These are phyloP conservation scores for Clitopilus hobsonii DNA, from an alignment of 768 basidiomycete genomes.

Conservation along the genomic window DNA sequence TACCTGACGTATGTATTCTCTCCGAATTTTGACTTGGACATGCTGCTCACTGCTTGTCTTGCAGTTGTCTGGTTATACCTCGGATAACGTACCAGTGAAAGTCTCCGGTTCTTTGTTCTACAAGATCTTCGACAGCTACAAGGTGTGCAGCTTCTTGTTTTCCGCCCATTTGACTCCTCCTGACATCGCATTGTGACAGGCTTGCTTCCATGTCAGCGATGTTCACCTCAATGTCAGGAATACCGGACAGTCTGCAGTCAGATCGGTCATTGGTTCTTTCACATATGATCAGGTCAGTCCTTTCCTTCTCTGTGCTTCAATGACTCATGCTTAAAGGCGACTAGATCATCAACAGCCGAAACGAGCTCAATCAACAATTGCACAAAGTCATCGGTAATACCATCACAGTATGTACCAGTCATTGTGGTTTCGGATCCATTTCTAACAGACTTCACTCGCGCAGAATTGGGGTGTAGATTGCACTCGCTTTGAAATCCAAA, in stretches of 20 bases:
- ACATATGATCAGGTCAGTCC: constrained; percentile 36
- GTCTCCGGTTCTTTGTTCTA: constrained; percentile 54
- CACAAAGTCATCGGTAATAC: constrained; percentile 45
- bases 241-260: constrained; percentile 49
- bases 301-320: not conserved
- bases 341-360: constrained; percentile 51
- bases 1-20: constrained; percentile 32
- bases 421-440: no score
- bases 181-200: constrained; percentile 15
- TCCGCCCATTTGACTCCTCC: not conserved
- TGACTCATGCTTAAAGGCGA: not conserved
- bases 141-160: constrained; percentile 17
- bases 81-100: constrained; percentile 41
- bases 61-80: constrained; percentile 28
- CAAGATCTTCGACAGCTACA: constrained; percentile 42
- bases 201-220: constrained; percentile 47
- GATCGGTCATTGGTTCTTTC: constrained; percentile 50
- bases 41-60: not conserved
- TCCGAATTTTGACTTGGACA: not conserved
- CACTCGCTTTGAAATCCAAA: constrained; percentile 55
- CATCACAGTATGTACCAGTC: constrained; percentile 32
- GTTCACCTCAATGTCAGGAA: constrained; percentile 45
- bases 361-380: constrained; percentile 43
- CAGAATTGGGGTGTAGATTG: constrained; percentile 57
- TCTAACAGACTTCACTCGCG: no score